A percentile compares a stretch with the other conserved stretches of the same genome.
Conservation (phyloP, 2,329 filamentous ascomycete genomes). For the Talaromyces sp. region DNA sequence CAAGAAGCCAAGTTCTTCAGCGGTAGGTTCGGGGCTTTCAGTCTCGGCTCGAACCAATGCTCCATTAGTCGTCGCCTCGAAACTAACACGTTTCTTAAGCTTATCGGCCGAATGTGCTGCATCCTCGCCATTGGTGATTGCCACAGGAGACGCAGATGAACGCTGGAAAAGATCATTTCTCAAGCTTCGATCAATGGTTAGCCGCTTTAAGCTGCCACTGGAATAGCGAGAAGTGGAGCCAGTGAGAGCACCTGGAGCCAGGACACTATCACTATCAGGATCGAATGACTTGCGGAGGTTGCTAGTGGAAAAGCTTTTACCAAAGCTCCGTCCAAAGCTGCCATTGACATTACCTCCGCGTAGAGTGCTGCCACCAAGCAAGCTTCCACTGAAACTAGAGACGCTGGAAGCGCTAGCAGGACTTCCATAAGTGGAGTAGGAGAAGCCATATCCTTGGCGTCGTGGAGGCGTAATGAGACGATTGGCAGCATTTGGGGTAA, state of each 20-base stretch:
- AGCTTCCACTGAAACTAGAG: slow-evolving; percentile 62
- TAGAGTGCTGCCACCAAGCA: slow-evolving; percentile 44
- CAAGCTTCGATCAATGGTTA: slow-evolving; percentile 86
- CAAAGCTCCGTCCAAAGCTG: slow-evolving; percentile 66
- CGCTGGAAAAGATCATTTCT: slow-evolving; percentile 58
- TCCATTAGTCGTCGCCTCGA: slow-evolving; percentile 61
- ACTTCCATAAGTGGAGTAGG: slow-evolving; percentile 85
- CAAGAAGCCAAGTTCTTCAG: slow-evolving; percentile 57
- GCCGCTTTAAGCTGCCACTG: slow-evolving; percentile 72
- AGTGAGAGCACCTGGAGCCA: slow-evolving; percentile 80
- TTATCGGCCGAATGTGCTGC: slow-evolving; percentile 31
- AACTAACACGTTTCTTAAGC: slow-evolving; percentile 80
- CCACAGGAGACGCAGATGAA: slow-evolving; percentile 30
- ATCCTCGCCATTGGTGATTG: slow-evolving; percentile 38
- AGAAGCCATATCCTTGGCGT: slow-evolving; percentile 77
- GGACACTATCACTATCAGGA: slow-evolving; percentile 70
- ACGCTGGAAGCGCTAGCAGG: slow-evolving; percentile 67
- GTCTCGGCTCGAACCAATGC: slow-evolving; percentile 52
- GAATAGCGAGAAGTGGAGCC: slow-evolving; percentile 61
- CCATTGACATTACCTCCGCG: slow-evolving; percentile 36
- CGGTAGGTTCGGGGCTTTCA: slow-evolving; percentile 48
- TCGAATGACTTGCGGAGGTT: slow-evolving; percentile 78
- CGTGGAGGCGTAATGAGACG: slow-evolving; percentile 80
- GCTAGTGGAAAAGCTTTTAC: slow-evolving; percentile 83
- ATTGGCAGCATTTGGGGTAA: slow-evolving; percentile 73